Evolutionary conservation across 805 yeast species (phyloP).

Genomic region (Lachancea sp.): DNA sequence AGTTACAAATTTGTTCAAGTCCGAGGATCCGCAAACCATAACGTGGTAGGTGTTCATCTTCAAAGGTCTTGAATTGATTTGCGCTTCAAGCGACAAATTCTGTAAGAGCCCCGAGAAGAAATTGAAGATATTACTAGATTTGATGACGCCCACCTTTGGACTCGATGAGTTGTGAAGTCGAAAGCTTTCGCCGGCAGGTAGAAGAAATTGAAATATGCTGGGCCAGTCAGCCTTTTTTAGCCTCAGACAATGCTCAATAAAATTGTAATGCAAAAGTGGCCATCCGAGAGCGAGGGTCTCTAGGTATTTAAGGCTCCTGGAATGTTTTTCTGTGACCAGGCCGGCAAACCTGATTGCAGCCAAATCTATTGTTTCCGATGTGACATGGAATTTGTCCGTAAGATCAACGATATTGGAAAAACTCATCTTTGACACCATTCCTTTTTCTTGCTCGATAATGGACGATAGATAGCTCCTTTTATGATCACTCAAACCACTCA

Average conservation of each 20-base stretch:
- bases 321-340: slow-evolving; percentile 49
- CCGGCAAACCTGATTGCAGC: slow-evolving; percentile 50
- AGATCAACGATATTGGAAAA: slow-evolving; percentile 27
- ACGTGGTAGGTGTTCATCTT: slow-evolving; percentile 31
- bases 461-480: slow-evolving; percentile 31
- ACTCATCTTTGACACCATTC: slow-evolving; percentile 34
- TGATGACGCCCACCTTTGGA: slow-evolving; percentile 27
- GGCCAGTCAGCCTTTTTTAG: slow-evolving; percentile 9
- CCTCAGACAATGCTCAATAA: slow-evolving; percentile 44
- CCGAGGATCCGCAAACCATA: slow-evolving; percentile 32
- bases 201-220: slow-evolving; percentile 47
- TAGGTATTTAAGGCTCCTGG: slow-evolving; percentile 67
- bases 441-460: slow-evolving; percentile 40
- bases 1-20: slow-evolving; percentile 21
- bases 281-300: slow-evolving; percentile 77
- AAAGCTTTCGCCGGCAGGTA: slow-evolving; percentile 68
- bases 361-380: slow-evolving; percentile 3
- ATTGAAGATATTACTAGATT: slow-evolving; percentile 43
- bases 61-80: slow-evolving; percentile 26
- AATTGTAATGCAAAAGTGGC: slow-evolving; percentile 68
- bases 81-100: slow-evolving; percentile 34
- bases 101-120: slow-evolving; percentile 37
- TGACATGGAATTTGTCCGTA: background rate
- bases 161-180: slow-evolving; percentile 25
- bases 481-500: slow-evolving; percentile 31